A percentile compares a stretch with the other conserved stretches of the same genome.
Conservation (phyloP, 768 basidiomycete genomes). For the Pleurotus ostreatus region DNA sequence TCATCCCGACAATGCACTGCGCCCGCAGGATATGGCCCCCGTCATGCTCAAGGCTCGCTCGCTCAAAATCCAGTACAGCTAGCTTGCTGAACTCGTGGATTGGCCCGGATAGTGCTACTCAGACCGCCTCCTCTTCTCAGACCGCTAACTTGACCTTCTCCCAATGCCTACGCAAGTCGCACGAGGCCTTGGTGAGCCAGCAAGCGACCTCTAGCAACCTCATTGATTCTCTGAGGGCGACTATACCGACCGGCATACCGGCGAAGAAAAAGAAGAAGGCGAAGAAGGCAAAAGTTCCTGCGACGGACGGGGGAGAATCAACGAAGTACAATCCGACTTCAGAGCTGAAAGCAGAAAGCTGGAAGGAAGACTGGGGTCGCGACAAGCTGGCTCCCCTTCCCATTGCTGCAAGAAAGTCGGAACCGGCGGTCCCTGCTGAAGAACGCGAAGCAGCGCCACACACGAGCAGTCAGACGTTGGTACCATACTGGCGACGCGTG, state of each 20-base stretch:
- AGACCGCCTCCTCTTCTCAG: not conserved
- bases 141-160: not conserved
- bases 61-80: too few species aligned
- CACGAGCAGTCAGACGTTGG: not conserved
- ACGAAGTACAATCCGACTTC: not conserved
- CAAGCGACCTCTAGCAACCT: slow-evolving; percentile 8
- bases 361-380: slow-evolving; percentile 17
- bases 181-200: slow-evolving; percentile 4
- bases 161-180: not conserved
- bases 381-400: slow-evolving; percentile 9
- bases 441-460: slow-evolving; percentile 10
- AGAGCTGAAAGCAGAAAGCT: not conserved
- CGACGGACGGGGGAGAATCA: not conserved
- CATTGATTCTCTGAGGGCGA: slow-evolving; percentile 7
- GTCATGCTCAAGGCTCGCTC: too few species aligned
- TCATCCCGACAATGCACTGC: too few species aligned
- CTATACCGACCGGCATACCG: not conserved
- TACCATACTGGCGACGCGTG: slow-evolving; percentile 24
- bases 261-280: not conserved
- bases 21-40: too few species aligned
- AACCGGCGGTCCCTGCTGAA: not conserved
- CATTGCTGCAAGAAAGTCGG: not conserved
- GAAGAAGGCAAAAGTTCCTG: not conserved
- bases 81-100: too few species aligned
- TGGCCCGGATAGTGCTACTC: too few species aligned